Base-by-base conservation (phyloP, 345 rosid genomes). In the Dipteronia dyeriana region DNA sequence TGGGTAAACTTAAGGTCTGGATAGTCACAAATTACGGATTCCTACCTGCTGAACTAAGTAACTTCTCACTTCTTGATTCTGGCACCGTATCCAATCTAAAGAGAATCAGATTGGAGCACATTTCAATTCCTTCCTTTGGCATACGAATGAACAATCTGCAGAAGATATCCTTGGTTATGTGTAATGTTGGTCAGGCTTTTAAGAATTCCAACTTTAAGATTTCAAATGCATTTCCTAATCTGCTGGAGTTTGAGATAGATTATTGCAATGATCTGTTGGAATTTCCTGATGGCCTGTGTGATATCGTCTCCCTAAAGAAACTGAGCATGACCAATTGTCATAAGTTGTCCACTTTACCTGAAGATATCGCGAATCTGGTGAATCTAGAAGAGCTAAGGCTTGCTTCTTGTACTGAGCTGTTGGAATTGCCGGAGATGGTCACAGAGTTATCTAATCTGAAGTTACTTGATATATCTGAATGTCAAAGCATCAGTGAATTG, bases 271-370 rank as follows among this genome's bases (percentile, higher is more conserved):
- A 89, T 83, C 79, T 91, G 19, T 61, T 41, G 0, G 73, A 79
- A 71, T 74, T 88, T 22, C 90, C 90, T 0, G 76, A 34, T 29
- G 81, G 84, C 73, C 13, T 88, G 0, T 87, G 76, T 59, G 78
- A 78, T 7, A 54, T 80, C 65, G 60, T 43, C 74, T 67, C 83
- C 16, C 71, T 91, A 78, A 74, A 75, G 78, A 90, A 83, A n/a
- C 86, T 87, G 11, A 84, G 75, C 84, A 81, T 91, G 86, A 87
- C 88, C 67, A 84, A 89, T 41, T 93, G 96, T 74, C 87, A 82
- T 53, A 86, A 86, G 51, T 71, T 93, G 25, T 20, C 70, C 6
- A 1, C 20, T 43, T 78, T 93, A 72, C 93, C 92, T 0, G 76
- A 77, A 29, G 77, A 57, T 61, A 84, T 91, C 0, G 84, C 85